These are phyloP conservation scores for Aspergillus ibericus DNA, from an alignment of 2,329 filamentous ascomycete species.

Conservation along the genomic window DNA sequence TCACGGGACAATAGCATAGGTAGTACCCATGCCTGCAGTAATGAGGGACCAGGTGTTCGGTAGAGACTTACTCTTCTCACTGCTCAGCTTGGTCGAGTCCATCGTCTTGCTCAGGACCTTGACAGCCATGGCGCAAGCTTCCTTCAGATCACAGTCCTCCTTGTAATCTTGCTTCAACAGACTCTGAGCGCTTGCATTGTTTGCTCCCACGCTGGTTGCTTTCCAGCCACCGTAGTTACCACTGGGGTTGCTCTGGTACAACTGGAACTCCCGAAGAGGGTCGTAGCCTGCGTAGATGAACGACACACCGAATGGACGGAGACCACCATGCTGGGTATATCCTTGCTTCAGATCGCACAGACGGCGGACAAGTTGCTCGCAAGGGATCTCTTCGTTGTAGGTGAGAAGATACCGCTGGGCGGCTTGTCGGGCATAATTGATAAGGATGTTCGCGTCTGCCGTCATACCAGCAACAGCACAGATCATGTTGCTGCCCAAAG, in stretches of 20 bases:
- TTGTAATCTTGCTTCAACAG: slow-evolving; percentile 99
- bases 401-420: slow-evolving; percentile 97
- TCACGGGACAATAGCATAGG: not conserved
- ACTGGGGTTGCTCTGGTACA: slow-evolving; percentile 98
- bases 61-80: slow-evolving; percentile 84
- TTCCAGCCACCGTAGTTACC: slow-evolving; percentile 99
- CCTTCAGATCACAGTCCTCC: slow-evolving; percentile 93
- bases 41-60: not conserved
- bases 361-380: slow-evolving; percentile 94
- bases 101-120: slow-evolving; percentile 99
- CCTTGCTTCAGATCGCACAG: slow-evolving; percentile 98
- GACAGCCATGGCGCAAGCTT: slow-evolving; percentile 94
- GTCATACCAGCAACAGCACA: slow-evolving; percentile 99
- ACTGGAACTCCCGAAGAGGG: slow-evolving; percentile 91
- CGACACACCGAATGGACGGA: slow-evolving; percentile 95
- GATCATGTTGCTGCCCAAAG: slow-evolving; percentile 85
- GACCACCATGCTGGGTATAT: slow-evolving; percentile 97
- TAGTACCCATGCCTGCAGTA: not conserved
- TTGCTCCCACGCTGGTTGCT: slow-evolving; percentile 94
- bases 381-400: slow-evolving; percentile 99
- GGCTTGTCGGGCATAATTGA: slow-evolving; percentile 97
- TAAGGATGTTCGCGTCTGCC: slow-evolving; percentile 98
- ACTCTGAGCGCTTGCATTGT: slow-evolving; percentile 96
- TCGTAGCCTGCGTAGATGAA: slow-evolving; percentile 99
- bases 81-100: slow-evolving; percentile 98